Percentiles rank a stretch among this genome's conserved stretches.
phyloP scores from a whole-genome alignment of 345 rosid species.

The Brassica carinata region DNA sequence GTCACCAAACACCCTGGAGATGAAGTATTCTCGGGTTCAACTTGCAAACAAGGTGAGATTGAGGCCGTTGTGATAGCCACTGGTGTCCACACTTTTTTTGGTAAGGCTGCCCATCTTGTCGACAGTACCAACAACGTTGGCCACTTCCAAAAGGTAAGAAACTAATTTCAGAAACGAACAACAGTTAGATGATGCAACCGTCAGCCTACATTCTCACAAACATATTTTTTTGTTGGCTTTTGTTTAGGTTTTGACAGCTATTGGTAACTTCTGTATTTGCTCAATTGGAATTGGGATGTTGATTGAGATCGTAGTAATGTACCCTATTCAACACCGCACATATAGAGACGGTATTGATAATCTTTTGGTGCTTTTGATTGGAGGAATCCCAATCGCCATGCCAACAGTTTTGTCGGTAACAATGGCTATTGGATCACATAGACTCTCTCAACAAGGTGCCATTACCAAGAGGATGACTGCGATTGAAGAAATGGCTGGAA shows the following conservation, averaged over 20 bases:
- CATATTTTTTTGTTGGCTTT: not conserved
- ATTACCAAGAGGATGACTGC: constrained; percentile 98
- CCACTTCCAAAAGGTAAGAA: constrained; percentile 78
- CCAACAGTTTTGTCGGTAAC: constrained; percentile 95
- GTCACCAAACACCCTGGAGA: constrained; percentile 71
- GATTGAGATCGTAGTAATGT: constrained; percentile 77
- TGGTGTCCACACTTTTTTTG: constrained; percentile 39
- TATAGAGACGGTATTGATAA: constrained; percentile 92
- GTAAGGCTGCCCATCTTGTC: constrained; percentile 94
- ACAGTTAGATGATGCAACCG: not conserved
- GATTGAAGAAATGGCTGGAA: constrained; percentile 96
- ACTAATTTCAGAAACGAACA: constrained; percentile 2
- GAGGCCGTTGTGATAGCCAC: constrained; percentile 92
- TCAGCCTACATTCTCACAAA: not conserved
- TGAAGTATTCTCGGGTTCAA: constrained; percentile 84
- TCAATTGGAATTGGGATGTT: constrained; percentile 85
- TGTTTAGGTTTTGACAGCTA: constrained; percentile 71
- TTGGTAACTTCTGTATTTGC: constrained; percentile 98
- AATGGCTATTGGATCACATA: constrained; percentile 96
- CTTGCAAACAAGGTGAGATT: constrained; percentile 95
- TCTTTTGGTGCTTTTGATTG: constrained; percentile 86
- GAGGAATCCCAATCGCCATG: constrained; percentile 98
- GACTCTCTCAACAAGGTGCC: constrained; percentile 91
- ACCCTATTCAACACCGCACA: constrained; percentile 64
- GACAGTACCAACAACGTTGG: constrained; percentile 93